Evolutionary conservation across 352 stramenopile genomes (phyloP).

Genomic region (Phytophthora uliginosa): DNA sequence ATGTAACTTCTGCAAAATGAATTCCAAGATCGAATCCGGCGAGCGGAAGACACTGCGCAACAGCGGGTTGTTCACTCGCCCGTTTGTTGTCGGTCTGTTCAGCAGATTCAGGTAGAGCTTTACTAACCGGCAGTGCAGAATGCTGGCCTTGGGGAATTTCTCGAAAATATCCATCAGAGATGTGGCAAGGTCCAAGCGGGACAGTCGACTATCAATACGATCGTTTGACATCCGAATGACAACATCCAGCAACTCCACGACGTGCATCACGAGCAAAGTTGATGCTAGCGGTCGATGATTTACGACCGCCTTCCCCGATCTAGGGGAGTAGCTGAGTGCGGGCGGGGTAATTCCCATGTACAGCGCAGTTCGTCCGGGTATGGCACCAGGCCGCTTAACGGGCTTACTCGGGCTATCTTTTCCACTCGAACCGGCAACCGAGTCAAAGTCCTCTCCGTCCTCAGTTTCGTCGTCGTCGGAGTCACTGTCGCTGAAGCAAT

Average conservation of each 20-base stretch:
- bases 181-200: slow-evolving; percentile 61
- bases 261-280: slow-evolving; percentile 69
- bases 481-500: slow-evolving; percentile 84
- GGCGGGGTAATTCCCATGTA: slow-evolving; percentile 28
- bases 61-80: slow-evolving; percentile 80
- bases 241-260: slow-evolving; percentile 73
- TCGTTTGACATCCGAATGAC: slow-evolving; percentile 76
- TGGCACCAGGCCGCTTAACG: slow-evolving; percentile 14
- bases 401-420: slow-evolving; percentile 30
- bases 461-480: slow-evolving; percentile 59
- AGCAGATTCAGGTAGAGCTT: slow-evolving; percentile 78
- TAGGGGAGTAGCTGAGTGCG: slow-evolving; percentile 49
- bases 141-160: slow-evolving; percentile 76
- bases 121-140: slow-evolving; percentile 77
- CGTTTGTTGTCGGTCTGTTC: slow-evolving; percentile 68
- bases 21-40: slow-evolving; percentile 71
- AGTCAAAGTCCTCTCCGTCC: slow-evolving; percentile 25
- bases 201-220: slow-evolving; percentile 60
- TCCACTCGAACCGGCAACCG: neutral
- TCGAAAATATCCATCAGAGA: slow-evolving; percentile 81
- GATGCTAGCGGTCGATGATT: slow-evolving; percentile 75
- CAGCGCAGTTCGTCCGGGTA: slow-evolving; percentile 26
- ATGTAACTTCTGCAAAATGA: slow-evolving; percentile 76
- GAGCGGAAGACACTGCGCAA: slow-evolving; percentile 78
- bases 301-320: slow-evolving; percentile 60